phyloP scores from a whole-genome alignment of 805 yeast genomes.

The Yarrowia sp. region DNA sequence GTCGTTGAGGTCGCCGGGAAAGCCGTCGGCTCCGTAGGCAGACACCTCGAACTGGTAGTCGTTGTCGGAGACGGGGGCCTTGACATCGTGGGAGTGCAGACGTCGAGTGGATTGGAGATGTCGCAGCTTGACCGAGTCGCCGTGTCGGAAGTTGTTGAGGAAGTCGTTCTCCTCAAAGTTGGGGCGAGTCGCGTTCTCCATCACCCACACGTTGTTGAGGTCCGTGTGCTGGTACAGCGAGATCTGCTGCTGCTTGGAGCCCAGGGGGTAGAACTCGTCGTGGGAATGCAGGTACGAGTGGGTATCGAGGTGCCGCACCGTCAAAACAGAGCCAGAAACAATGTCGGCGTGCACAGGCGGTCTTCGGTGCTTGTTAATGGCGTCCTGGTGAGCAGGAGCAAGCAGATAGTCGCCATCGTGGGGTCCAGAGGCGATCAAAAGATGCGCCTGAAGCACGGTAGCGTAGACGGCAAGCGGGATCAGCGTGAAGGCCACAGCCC shows the following conservation, averaged over 20 bases:
- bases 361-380: constrained; percentile 40
- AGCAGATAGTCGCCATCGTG: constrained; percentile 53
- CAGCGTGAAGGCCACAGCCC: constrained; percentile 41
- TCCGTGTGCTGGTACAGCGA: constrained; percentile 53
- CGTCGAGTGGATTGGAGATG: constrained; percentile 39
- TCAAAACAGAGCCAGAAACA: constrained; percentile 60
- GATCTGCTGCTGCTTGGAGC: constrained; percentile 65
- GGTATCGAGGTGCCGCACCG: constrained; percentile 58
- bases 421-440: constrained; percentile 37
- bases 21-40: constrained; percentile 53
- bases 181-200: constrained; percentile 44
- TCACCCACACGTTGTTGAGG: constrained; percentile 65
- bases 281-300: constrained; percentile 73
- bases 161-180: constrained; percentile 37
- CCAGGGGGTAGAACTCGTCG: constrained; percentile 50
- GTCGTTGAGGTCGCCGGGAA: constrained; percentile 55
- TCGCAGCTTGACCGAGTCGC: constrained; percentile 45
- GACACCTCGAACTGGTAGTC: constrained; percentile 34
- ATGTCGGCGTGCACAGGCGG: constrained; percentile 50
- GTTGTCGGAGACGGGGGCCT: constrained; percentile 31
- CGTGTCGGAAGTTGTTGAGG: constrained; percentile 42
- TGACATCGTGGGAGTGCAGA: constrained; percentile 32
- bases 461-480: constrained; percentile 53
- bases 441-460: constrained; percentile 49
- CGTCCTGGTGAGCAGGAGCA: constrained; percentile 55